Evolutionary conservation across 2,329 filamentous ascomycete genomes (phyloP), one percentile per base, ranked within the genome.

Genomic region (Stylonectria norvegica): DNA sequence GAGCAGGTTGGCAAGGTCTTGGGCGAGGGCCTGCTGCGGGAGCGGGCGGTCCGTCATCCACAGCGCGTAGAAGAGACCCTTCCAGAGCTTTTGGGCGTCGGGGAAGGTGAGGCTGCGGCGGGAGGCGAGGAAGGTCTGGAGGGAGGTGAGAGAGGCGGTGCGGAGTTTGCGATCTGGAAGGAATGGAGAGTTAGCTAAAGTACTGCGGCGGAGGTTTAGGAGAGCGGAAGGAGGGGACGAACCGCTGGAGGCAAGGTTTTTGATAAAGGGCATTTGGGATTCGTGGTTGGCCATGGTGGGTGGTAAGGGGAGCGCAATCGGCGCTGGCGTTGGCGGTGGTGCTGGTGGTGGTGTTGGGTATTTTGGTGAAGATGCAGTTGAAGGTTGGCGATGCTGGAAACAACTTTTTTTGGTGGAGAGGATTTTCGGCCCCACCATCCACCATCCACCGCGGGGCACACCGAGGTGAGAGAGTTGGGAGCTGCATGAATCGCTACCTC

Each of bases 11-110:
- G 89, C 86, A 40, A 97, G 83, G 47, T 90, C 83, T 51, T 75
- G 69, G 53, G 86, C 86, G 32, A 97, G 84, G 30, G 78, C 78
- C 71, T 95, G 89, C 71, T 96, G 91, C 3, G 86, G 83, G n/a
- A 83, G 69, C 9, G 89, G 84, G 34, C 89, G 86, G 72, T 96
- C 90, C 64, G 85, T 89, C 83, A 95, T 93, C 85, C 89, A 96
- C 58, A 93, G 79, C 59, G 84, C 85, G 74, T 89, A 96, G 72
- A 93, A 96, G 15, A 97, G 78, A 5, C 89, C 91, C 62, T 94
- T 95, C 89, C 89, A 95, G 50, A 97, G 78, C 70, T 95, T 95
- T 45, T 91, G 73, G 35, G 88, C 72, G 50, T 95, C 89, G 51
- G 85, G 64, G 28, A 78, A 70, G 14, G 78, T 69, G 46, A 96